Evolutionary conservation across 139 green algal species (phyloP), one percentile per base, ranked within the genome.

Genomic region (Coelastrella sp.): DNA sequence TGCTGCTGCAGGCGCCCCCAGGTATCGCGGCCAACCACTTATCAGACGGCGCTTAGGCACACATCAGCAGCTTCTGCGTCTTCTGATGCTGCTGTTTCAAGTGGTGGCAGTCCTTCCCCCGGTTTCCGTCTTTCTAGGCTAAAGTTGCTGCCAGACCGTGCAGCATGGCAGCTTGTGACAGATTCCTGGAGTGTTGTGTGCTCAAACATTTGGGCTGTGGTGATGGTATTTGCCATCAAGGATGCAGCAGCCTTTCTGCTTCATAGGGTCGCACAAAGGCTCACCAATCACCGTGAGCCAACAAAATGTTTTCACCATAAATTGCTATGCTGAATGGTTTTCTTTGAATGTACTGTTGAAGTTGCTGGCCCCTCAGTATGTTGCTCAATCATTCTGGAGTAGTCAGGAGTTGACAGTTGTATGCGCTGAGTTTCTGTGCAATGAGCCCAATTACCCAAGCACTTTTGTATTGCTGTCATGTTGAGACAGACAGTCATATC

Each of bases 241-340:
- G 93, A 95, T 86, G 75, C 65, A 27, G 84, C 66, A 10, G 73
- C 90, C 0, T 95, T 95, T 49, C 19, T 94, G 57, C 85, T 95
- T 56, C 93, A 95, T 60, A 84, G 93, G 4, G 17, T 94, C 4
- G 78, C 85, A 7, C 93, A 95, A 49, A 84, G 93, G 7, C 27
- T 94, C 0, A 95, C 93, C 8, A 95, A 95, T 79, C 25, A 90
- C 19, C 82, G 93, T 95, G 75, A 74, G 85, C 84, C 9, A 35
- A 58, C 17, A 6, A 63, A 10, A 61, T 78, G 27, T 25, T 35
- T n/a, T 24, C 17, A 58, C 12, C 78, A 83, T 8, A 1, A 24
- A 76, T 20, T 70, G 14, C 61, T 4, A 72, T 72, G 63, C 63
- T 72, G 63, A 17, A 72, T 72, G 63, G 63, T 72, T 1, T 14